Percentiles rank a stretch among this genome's conserved stretches.
These are phyloP conservation scores for Saccharum hybrid DNA, from an alignment of 202 grass and related monocot genomes.

Conservation along the genomic window DNA sequence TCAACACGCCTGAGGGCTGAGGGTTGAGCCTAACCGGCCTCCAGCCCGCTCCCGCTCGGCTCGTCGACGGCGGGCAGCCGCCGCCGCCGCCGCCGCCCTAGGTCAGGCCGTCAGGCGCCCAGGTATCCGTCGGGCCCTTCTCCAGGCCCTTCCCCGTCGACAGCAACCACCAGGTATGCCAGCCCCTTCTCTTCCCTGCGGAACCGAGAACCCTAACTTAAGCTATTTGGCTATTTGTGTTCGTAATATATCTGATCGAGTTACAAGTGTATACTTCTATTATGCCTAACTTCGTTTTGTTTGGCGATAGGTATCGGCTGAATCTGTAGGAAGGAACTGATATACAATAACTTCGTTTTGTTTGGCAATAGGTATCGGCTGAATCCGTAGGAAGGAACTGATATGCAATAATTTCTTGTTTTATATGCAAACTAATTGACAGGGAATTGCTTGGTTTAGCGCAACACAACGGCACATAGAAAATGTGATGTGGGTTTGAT, in stretches of 20 bases:
- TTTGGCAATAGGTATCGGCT: neutral
- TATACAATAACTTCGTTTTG: no score
- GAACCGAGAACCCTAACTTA: neutral
- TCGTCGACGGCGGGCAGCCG: neutral
- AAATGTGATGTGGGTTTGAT: neutral
- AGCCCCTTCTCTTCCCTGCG: neutral
- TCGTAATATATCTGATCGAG: neutral
- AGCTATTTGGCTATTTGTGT: neutral
- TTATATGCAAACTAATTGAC: neutral
- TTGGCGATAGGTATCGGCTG: neutral
- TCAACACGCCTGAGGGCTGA: no score
- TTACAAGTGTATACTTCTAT: neutral
- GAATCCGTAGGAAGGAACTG: neutral
- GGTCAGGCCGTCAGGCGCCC: neutral
- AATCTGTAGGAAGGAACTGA: neutral
- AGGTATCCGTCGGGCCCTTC: neutral
- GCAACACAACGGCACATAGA: neutral
- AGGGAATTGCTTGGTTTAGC: neutral
- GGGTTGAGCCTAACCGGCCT: no score
- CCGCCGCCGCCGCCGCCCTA: neutral
- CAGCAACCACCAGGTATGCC: neutral
- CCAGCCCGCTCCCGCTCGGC: neutral
- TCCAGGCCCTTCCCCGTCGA: neutral
- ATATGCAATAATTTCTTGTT: neutral
- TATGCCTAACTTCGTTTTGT: neutral